These are phyloP conservation scores for Chamaecyparis obtusa DNA, from an alignment of 75 land plant species.

Conservation along the genomic window DNA sequence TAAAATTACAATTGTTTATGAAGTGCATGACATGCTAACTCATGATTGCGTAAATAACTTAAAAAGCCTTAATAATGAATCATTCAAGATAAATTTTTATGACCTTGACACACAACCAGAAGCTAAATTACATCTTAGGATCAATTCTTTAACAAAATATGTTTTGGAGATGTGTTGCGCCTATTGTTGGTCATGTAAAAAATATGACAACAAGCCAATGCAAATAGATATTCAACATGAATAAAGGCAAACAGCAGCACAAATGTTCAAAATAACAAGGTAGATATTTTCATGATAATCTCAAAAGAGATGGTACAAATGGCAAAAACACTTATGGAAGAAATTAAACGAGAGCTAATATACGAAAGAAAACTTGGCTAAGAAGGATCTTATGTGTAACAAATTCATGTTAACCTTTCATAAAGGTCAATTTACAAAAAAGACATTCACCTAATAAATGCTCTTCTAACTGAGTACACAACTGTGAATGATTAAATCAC, in stretches of 20 bases:
- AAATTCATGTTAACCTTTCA: not conserved
- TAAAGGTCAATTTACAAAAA: not conserved
- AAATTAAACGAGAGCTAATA: not conserved
- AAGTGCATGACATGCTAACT: not conserved
- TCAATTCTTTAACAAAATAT: no score
- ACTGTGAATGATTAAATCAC: no score
- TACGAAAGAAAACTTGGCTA: not conserved
- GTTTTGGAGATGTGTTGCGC: no score
- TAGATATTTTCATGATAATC: not conserved
- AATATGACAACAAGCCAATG: not conserved
- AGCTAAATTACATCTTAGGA: no score
- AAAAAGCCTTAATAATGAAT: not conserved
- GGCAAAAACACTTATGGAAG: not conserved
- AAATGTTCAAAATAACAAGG: not conserved
- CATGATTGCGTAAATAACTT: not conserved
- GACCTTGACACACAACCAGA: not conserved
- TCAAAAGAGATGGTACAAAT: no score
- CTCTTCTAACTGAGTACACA: not conserved
- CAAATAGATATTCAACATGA: not conserved
- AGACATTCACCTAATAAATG: not conserved
- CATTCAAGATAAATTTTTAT: not conserved
- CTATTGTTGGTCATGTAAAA: no score
- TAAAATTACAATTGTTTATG: not conserved
- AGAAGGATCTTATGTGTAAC: not conserved
- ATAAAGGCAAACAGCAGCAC: not conserved